These are phyloP conservation scores for Heritiera fomes DNA, from an alignment of 345 rosid genomes.

Conservation along the genomic window DNA sequence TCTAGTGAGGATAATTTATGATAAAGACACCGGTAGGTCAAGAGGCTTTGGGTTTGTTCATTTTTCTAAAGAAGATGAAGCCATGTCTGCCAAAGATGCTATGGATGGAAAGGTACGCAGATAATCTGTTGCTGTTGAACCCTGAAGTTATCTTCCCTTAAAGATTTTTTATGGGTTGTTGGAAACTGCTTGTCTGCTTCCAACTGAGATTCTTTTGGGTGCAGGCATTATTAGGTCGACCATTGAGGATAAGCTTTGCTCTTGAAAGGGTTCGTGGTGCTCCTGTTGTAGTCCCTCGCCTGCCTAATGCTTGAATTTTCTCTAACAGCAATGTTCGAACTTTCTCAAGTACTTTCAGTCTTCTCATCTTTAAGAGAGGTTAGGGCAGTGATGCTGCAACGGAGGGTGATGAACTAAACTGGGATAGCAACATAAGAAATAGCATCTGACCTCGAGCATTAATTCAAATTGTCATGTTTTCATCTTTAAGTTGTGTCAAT, in stretches of 20 bases:
- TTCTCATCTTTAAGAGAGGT: background rate
- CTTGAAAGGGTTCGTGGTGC: constrained; percentile 79
- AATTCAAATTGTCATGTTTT: background rate
- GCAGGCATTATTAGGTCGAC: constrained; percentile 80
- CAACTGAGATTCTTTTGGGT: background rate
- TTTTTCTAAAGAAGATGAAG: constrained; percentile 46
- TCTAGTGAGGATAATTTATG: constrained; percentile 71
- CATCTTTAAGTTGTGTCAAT: too few relatives aligned
- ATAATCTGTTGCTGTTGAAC: background rate
- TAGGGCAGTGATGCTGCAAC: background rate
- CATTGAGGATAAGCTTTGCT: constrained; percentile 72
- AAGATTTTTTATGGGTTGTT: background rate
- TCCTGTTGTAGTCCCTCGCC: constrained; percentile 75
- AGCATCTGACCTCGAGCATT: too few relatives aligned
- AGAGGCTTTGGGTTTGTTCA: constrained; percentile 92
- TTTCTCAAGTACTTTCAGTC: background rate
- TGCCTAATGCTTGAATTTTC: constrained; percentile 19
- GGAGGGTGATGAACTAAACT: background rate
- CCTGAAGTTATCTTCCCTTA: background rate
- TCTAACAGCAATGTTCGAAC: too few relatives aligned
- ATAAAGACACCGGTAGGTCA: constrained; percentile 75
- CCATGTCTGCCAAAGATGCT: constrained; percentile 61
- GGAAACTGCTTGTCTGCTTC: constrained; percentile 17
- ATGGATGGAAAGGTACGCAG: constrained; percentile 84
- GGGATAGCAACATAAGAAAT: background rate